Evolutionary conservation across 2,329 filamentous ascomycete genomes (phyloP).

Genomic region (Diaporthe capsici): DNA sequence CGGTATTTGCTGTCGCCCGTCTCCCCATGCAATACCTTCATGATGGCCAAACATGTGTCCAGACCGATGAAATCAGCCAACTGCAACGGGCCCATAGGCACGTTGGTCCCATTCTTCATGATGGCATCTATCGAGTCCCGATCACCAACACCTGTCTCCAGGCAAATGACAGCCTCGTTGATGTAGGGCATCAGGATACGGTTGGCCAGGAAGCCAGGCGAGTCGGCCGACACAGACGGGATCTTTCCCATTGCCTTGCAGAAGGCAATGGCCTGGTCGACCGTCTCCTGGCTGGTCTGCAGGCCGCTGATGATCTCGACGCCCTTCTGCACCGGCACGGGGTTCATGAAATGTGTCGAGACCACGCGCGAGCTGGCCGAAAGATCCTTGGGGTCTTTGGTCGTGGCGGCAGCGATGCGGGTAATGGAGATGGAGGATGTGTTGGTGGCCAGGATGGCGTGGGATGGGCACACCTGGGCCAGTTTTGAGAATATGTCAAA

Average conservation of each 20-base stretch:
- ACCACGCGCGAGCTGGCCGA: constrained; percentile 89
- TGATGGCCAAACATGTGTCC: constrained; percentile 96
- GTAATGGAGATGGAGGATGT: constrained; percentile 99
- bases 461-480: constrained; percentile 83
- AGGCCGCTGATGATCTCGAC: constrained; percentile 97
- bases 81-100: constrained; percentile 96
- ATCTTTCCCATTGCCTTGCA: constrained; percentile 96
- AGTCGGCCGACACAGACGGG: constrained; percentile 87
- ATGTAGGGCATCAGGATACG: constrained; percentile 99
- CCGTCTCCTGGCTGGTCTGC: constrained; percentile 86
- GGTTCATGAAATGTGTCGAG: constrained; percentile 99
- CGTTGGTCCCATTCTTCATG: constrained; percentile 99
- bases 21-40: constrained; percentile 93
- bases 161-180: constrained; percentile 96
- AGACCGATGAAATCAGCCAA: constrained; percentile 97
- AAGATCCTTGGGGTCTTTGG: constrained; percentile 82
- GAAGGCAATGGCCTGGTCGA: constrained; percentile 87
- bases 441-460: constrained; percentile 95
- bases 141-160: constrained; percentile 91
- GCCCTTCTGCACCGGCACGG: constrained; percentile 95
- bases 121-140: constrained; percentile 96
- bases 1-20: constrained; percentile 97
- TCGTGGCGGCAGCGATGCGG: constrained; percentile 90
- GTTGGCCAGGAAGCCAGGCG: constrained; percentile 95
- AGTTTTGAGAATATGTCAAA: constrained; percentile 87